phyloP scores from a whole-genome alignment of 257 asterid genomes.

The Leptodermis oblonga region DNA sequence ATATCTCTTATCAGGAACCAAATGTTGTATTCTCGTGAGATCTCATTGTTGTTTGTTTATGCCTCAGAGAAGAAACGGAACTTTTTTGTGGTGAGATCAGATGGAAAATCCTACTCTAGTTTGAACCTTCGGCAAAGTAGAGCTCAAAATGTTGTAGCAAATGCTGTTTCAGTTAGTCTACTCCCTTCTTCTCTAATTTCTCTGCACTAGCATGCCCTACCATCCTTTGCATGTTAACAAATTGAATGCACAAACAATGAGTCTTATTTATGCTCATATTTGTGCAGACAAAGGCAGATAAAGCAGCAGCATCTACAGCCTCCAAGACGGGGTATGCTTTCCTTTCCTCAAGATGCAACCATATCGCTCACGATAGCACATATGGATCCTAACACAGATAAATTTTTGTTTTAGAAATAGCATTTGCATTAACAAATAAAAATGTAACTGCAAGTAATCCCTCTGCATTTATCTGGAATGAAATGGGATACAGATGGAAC shows the following conservation, averaged over 20 bases:
- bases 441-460: too few relatives aligned
- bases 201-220: too few relatives aligned
- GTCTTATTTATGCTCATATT: background rate
- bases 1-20: too few relatives aligned
- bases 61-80: constrained; percentile 47
- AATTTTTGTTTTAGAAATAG: too few relatives aligned
- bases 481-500: too few relatives aligned
- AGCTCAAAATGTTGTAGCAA: constrained; percentile 30
- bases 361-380: too few relatives aligned
- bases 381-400: too few relatives aligned
- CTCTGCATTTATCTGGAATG: too few relatives aligned
- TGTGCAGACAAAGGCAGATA: constrained; percentile 44
- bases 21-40: background rate
- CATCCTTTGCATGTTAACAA: background rate
- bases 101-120: constrained; percentile 35
- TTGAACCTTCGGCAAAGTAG: constrained; percentile 28
- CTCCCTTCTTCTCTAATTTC: constrained; percentile 9
- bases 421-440: too few relatives aligned
- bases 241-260: background rate
- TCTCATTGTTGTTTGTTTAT: constrained; percentile 10
- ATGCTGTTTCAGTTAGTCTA: constrained; percentile 56
- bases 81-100: constrained; percentile 28
- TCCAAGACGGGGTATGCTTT: constrained; percentile 59
- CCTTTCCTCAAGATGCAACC: constrained; percentile 6
- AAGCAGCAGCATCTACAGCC: constrained; percentile 38